A percentile compares a stretch with the other conserved stretches of the same genome.
Evolutionary conservation across 164 flowering plant species (phyloP).

Genomic region (Aristolochia fimbriata): DNA sequence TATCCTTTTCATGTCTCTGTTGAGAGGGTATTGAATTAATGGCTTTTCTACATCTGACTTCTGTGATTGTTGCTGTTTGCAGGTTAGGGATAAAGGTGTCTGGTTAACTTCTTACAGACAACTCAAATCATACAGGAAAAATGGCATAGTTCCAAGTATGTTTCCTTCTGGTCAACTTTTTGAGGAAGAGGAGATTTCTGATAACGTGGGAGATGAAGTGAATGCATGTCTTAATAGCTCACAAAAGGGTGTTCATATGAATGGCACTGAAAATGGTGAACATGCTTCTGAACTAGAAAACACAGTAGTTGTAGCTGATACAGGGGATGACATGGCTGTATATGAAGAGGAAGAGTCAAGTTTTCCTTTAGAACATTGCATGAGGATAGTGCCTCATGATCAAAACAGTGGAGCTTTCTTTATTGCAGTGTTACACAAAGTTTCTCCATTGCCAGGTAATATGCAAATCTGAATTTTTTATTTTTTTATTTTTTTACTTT

Average conservation of each 20-base stretch:
- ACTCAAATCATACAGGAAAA: conserved; percentile 36
- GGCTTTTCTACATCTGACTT: too few species aligned
- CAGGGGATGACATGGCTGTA: background rate
- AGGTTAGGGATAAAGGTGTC: conserved; percentile 77
- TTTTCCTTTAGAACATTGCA: conserved; percentile 74
- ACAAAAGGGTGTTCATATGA: conserved; percentile 21
- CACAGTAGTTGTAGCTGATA: conserved; percentile 5
- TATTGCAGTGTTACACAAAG: conserved; percentile 76
- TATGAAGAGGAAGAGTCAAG: conserved; percentile 50
- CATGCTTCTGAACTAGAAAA: conserved; percentile 16
- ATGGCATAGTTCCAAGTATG: conserved; percentile 66
- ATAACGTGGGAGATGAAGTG: conserved; percentile 6
- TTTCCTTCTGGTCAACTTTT: conserved; percentile 72
- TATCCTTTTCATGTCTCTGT: background rate
- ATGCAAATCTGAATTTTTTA: too few species aligned
- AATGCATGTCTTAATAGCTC: conserved; percentile 5
- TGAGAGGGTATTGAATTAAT: background rate
- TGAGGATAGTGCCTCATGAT: conserved; percentile 95
- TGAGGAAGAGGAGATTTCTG: conserved; percentile 10
- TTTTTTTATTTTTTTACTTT: too few species aligned
- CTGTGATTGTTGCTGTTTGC: conserved; percentile 13
- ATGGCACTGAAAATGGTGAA: conserved; percentile 14
- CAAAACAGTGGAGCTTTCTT: conserved; percentile 95
- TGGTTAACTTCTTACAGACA: conserved; percentile 73
- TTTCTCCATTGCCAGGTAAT: conserved; percentile 63